These are phyloP conservation scores for Conticribra weissflogii DNA, from an alignment of 108 stramenopile genomes.

Conservation along the genomic window DNA sequence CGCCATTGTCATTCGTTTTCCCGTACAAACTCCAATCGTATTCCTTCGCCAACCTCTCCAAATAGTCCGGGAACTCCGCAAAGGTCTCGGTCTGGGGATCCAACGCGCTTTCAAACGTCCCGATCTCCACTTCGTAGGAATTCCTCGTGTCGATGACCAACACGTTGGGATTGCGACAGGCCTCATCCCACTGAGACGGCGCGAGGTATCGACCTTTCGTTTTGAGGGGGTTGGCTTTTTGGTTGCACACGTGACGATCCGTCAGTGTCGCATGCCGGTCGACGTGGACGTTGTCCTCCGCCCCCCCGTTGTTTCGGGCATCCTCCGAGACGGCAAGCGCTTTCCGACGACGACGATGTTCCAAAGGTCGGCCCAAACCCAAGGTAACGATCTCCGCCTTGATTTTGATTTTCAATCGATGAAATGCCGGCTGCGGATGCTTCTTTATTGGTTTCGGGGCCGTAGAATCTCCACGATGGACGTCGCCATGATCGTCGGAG, in stretches of 20 bases:
- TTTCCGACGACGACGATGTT: neutral
- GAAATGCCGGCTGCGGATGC: constrained; percentile 60
- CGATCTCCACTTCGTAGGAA: constrained; percentile 81
- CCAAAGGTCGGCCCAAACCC: constrained; percentile 35
- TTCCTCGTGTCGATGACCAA: constrained; percentile 84
- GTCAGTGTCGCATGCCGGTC: neutral
- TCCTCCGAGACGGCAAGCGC: no score
- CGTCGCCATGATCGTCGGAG: neutral
- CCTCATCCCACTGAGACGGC: constrained; percentile 64
- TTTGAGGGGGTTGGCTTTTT: constrained; percentile 21
- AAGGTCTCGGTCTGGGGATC: constrained; percentile 74
- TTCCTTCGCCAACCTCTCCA: constrained; percentile 46
- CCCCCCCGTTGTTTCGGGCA: neutral
- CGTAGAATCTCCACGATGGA: no score
- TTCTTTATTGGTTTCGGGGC: no score
- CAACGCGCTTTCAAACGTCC: constrained; percentile 78
- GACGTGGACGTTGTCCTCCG: neutral
- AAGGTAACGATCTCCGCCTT: constrained; percentile 84
- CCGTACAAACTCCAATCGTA: constrained; percentile 31
- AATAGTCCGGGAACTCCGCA: constrained; percentile 77
- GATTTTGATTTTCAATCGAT: constrained; percentile 70
- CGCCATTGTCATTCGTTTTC: neutral
- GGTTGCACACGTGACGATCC: constrained; percentile 11
- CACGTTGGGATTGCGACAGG: constrained; percentile 64
- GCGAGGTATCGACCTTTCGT: constrained; percentile 35